Evolutionary conservation across 1,284 basidiomycete species (phyloP), one percentile per base, ranked within the genome.

Genomic region (Pseudozyma hubeiensis): DNA sequence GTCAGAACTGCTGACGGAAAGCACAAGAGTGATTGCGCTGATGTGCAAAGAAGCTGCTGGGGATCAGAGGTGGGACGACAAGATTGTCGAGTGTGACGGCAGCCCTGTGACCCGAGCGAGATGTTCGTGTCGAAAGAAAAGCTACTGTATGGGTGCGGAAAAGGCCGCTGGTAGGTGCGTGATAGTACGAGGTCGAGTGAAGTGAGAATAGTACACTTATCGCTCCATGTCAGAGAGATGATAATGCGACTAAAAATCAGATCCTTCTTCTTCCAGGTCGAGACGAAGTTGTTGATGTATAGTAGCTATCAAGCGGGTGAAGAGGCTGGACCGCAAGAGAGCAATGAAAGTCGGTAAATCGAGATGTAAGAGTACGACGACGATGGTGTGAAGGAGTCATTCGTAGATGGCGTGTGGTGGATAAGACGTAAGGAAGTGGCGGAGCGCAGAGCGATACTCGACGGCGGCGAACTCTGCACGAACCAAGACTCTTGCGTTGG

Each of bases 71-170:
- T 44, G 33, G 31, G 35, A 8, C 35, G 35, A 37, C 24, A 40
- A 37, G 24, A 24, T 24, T 24, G 4, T 24, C 24, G 24, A 24
- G 24, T 24, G 24, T 24, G 24, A 24, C 24, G 24, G 24, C 50
- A 44, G 47, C 63, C 54, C 50, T 64, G 53, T 48, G 54, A 53
- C 31, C 31, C 47, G 45, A 64, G 54, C 54, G 10, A 33, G 35
- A 39, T 10, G 30, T 33, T 24, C 14, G 31, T 39, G 51, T 41
- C 40, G 13, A 31, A 10, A 19, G n/a, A n/a, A 19, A 24, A 47
- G 39, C 49, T 40, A 29, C 44, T 47, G 34, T 17, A 8, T 4
- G 24, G 29, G 35, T 54, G 52, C 53, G 53, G 47, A 48, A 57
- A 48, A 34, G 35, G 53, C 43, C 43, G 53, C 53, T 53, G 54